Conservation (phyloP, 176 grass and related monocot genomes). For the Ananas comosus region DNA sequence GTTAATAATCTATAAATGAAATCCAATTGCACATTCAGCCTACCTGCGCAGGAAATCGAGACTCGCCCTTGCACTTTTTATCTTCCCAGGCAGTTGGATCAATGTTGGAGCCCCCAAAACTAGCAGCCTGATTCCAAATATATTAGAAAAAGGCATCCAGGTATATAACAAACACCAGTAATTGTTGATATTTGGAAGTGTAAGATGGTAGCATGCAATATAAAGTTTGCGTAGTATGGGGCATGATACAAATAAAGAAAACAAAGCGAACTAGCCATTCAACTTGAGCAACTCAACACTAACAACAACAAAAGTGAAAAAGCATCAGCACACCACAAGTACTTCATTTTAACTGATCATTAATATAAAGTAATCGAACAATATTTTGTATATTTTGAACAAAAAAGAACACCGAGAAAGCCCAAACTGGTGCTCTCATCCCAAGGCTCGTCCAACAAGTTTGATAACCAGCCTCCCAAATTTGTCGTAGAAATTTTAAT, state of each 20-base stretch:
- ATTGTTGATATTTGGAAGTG: not conserved
- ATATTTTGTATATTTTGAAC: too few relatives aligned
- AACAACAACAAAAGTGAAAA: too few relatives aligned
- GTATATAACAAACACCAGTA: not conserved
- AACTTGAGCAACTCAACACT: too few relatives aligned
- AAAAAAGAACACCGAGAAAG: not conserved
- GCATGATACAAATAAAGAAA: too few relatives aligned
- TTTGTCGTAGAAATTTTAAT: too few relatives aligned
- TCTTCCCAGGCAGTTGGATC: conserved; percentile 98
- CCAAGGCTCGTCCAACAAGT: too few relatives aligned
- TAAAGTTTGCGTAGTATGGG: too few relatives aligned
- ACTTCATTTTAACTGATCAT: too few relatives aligned
- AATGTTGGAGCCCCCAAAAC: conserved; percentile 96
- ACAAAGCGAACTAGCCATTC: too few relatives aligned
- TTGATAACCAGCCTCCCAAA: too few relatives aligned
- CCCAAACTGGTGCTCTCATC: not conserved
- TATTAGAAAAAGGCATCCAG: not conserved
- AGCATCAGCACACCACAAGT: too few relatives aligned
- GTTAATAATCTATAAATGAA: not conserved
- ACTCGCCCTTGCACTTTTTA: conserved; percentile 98
- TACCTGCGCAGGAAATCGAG: conserved; percentile 94
- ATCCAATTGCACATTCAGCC: not conserved
- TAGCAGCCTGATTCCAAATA: conserved; percentile 47
- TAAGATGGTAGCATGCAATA: not conserved
- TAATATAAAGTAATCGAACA: too few relatives aligned